Conservation (phyloP, 108 stramenopile species). For the Conticribra guillardii region DNA sequence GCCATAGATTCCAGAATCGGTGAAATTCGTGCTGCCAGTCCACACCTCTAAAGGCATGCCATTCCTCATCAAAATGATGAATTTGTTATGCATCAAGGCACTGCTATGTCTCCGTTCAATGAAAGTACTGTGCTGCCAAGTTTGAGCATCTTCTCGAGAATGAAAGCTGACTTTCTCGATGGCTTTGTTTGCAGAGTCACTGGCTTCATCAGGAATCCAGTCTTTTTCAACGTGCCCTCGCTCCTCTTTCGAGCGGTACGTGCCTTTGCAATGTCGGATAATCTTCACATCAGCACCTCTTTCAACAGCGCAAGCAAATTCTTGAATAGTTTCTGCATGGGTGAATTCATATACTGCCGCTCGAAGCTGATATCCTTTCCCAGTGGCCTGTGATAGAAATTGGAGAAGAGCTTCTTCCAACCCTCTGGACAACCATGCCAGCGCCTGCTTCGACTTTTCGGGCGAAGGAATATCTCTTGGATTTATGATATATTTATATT, state of each 20-base stretch:
- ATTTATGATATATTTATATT: slow-evolving; percentile 32
- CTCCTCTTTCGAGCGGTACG: slow-evolving; percentile 31
- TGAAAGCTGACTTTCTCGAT: slow-evolving; percentile 35
- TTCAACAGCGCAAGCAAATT: slow-evolving; percentile 41
- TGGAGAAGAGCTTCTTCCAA: slow-evolving; percentile 41
- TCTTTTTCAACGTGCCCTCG: slow-evolving; percentile 29
- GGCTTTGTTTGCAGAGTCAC: slow-evolving; percentile 23
- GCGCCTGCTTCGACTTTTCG: slow-evolving; percentile 35
- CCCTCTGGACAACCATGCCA: slow-evolving; percentile 45
- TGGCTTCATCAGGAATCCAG: slow-evolving; percentile 42
- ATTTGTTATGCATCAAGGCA: slow-evolving; percentile 50
- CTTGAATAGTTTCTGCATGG: slow-evolving; percentile 37
- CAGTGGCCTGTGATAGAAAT: slow-evolving; percentile 35
- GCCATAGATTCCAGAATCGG: slow-evolving; percentile 21
- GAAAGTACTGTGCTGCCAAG: slow-evolving; percentile 46
- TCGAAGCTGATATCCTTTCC: slow-evolving; percentile 19
- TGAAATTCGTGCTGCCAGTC: slow-evolving; percentile 46
- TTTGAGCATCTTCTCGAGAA: slow-evolving; percentile 24
- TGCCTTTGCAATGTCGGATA: slow-evolving; percentile 42
- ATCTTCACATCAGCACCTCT: slow-evolving; percentile 46
- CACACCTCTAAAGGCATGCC: slow-evolving; percentile 23
- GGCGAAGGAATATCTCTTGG: slow-evolving; percentile 40
- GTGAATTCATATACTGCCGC: slow-evolving; percentile 47
- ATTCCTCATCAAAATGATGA: slow-evolving; percentile 38
- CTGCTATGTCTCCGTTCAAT: slow-evolving; percentile 46